Evolutionary conservation across 306 rosid species (phyloP), one percentile per base, ranked within the genome.

Genomic region (Ziziphus jujuba): DNA sequence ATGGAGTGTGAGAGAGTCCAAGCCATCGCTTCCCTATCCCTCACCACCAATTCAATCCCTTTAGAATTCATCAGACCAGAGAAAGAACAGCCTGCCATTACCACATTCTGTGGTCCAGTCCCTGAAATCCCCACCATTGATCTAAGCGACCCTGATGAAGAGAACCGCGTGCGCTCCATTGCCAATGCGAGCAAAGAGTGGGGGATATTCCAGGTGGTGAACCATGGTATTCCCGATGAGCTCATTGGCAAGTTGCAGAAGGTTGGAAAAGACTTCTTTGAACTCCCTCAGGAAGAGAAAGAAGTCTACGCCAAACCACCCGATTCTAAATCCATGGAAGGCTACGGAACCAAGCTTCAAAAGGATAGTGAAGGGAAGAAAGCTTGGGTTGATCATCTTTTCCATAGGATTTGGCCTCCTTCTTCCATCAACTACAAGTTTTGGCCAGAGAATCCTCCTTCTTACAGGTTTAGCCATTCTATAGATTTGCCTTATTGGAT

Each of bases 401-500:
- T 81, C 24, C 86, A 73, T 49, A 56, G 3, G 57, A 66, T 66
- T 3, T 77, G 86, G 83, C 86, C 86, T 67, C 80, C 78, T 24
- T 65, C 86, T 5, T 1, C 7, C 15, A 53, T 82, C 31, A 74
- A 77, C 64, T 77, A 74, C 71, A 38, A 53, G 28, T 74, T 82
- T 13, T 82, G 86, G 86, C 86, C 86, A 0, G 33, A 74, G 17
- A 77, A 66, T 38, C 75, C 77, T 2, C 66, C 82, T 45, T 50
- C 72, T 70, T 81, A 81, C 56, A 73, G 85, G 85, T 81, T 16
- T n/a, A n/a, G n/a, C n/a, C n/a, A n/a, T n/a, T n/a, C n/a, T n/a
- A n/a, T n/a, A n/a, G n/a, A n/a, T n/a, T n/a, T n/a, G n/a, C n/a
- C n/a, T n/a, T n/a, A n/a, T n/a, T n/a, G n/a, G n/a, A n/a, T n/a